Percentiles rank a stretch among this genome's conserved stretches.
Conservation (phyloP, 2,329 filamentous ascomycete species). For the Ascochyta clinopodiicola region DNA sequence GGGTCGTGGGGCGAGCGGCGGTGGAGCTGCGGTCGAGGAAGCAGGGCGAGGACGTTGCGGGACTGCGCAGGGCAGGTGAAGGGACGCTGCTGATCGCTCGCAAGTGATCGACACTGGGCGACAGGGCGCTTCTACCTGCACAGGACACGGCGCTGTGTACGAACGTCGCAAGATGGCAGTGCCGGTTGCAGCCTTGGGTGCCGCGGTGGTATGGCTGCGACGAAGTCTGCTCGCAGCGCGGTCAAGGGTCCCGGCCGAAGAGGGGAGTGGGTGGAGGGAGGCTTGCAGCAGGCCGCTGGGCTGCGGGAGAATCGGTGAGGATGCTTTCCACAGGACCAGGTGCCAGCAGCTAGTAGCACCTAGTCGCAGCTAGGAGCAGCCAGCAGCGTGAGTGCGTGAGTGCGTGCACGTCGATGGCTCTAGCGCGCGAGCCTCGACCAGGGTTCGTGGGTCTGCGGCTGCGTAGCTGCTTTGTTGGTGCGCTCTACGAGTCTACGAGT, state of each 20-base stretch:
- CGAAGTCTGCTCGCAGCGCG: slow-evolving; percentile 8
- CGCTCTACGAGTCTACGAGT: too few species aligned
- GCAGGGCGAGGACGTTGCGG: slow-evolving; percentile 3
- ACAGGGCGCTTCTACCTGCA: slow-evolving; percentile 2
- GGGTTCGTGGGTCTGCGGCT: not conserved
- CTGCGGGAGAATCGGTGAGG: slow-evolving; percentile 12
- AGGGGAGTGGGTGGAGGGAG: not conserved
- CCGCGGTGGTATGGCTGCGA: slow-evolving; percentile 2
- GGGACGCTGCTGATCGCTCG: slow-evolving; percentile 13
- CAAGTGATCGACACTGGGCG: slow-evolving; percentile 15
- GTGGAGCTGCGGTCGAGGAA: not conserved
- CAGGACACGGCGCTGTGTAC: not conserved
- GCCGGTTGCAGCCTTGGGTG: slow-evolving; percentile 14
- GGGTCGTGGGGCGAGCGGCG: not conserved
- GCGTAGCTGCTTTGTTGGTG: too few species aligned
- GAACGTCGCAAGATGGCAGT: not conserved
- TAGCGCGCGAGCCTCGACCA: slow-evolving; percentile 10
- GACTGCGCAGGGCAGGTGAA: not conserved
- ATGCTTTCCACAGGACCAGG: slow-evolving; percentile 2
- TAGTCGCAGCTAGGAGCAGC: too few species aligned
- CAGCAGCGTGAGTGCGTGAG: not conserved
- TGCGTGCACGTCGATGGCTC: not conserved
- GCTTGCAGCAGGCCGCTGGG: slow-evolving; percentile 8
- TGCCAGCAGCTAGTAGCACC: not conserved
- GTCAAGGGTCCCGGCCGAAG: not conserved